Percentiles rank a stretch among this genome's conserved stretches.
Evolutionary conservation across 495 filamentous ascomycete genomes (phyloP).

Genomic region (Trichoderma parareesei): DNA sequence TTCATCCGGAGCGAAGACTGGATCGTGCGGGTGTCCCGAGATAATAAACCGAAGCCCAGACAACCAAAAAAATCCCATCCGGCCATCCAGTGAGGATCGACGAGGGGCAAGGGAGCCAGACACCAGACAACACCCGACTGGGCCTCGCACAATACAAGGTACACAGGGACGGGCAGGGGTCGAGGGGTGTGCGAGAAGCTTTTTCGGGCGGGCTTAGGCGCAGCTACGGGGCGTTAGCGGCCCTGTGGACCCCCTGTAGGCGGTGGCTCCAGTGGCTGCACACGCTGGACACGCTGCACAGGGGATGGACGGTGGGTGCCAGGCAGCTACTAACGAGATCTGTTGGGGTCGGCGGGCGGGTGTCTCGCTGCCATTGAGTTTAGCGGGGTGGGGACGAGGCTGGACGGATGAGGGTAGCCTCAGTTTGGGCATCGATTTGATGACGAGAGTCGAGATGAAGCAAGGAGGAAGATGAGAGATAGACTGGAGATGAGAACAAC

Average conservation of each 20-base stretch:
- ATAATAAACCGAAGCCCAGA: too few relatives aligned
- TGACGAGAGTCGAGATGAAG: too few relatives aligned
- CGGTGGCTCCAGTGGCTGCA: background rate
- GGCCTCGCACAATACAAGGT: background rate
- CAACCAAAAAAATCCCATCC: background rate
- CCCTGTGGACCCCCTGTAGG: background rate
- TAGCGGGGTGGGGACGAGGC: background rate
- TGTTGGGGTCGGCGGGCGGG: background rate
- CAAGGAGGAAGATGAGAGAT: too few relatives aligned
- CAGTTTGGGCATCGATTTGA: background rate
- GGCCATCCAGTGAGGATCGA: background rate
- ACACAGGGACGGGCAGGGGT: too few relatives aligned
- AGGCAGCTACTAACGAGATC: background rate
- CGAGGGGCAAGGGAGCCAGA: slow-evolving; percentile 5
- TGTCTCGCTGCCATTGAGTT: background rate
- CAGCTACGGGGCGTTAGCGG: background rate
- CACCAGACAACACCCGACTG: background rate
- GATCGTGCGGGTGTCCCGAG: background rate
- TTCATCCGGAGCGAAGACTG: background rate
- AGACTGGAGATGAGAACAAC: too few relatives aligned
- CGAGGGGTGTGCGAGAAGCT: background rate
- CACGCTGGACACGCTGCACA: background rate
- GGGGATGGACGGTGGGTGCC: background rate
- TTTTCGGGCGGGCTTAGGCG: background rate
- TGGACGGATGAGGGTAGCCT: background rate